Conservation (phyloP, 805 yeast species). For the Metschnikowia proteae region DNA sequence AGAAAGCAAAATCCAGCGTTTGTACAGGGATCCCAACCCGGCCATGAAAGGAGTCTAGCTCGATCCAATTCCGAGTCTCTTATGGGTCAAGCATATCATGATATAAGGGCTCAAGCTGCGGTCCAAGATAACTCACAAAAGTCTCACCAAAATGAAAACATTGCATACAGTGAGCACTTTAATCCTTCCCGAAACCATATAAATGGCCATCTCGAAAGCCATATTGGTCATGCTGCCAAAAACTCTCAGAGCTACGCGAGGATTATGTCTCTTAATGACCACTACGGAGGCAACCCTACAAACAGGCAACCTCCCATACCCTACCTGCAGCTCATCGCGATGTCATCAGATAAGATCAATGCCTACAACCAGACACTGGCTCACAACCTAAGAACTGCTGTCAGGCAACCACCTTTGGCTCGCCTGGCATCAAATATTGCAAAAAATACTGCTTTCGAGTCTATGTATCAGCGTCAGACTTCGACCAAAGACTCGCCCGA, state of each 20-base stretch:
- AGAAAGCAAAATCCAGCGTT: background rate
- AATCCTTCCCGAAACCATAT: background rate
- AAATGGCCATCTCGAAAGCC: background rate
- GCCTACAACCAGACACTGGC: conserved; percentile 10
- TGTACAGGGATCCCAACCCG: background rate
- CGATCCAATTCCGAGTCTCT: background rate
- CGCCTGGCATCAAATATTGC: conserved; percentile 17
- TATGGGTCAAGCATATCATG: background rate
- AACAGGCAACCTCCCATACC: background rate
- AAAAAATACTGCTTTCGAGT: conserved; percentile 17
- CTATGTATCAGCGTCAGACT: background rate
- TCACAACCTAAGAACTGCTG: background rate
- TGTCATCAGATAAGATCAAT: conserved; percentile 6
- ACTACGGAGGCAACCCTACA: background rate
- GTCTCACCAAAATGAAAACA: background rate
- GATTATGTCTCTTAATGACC: background rate
- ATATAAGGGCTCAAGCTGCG: background rate
- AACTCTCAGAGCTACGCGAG: background rate
- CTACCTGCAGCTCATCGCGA: conserved; percentile 4
- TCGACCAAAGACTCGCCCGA: background rate
- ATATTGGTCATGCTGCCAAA: background rate
- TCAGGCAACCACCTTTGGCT: background rate
- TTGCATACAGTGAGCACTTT: background rate
- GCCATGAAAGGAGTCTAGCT: background rate
- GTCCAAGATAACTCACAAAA: background rate